A percentile compares a stretch with the other conserved stretches of the same genome.
Conservation (phyloP, 2,329 filamentous ascomycete species). For the Aspergillus sp. region DNA sequence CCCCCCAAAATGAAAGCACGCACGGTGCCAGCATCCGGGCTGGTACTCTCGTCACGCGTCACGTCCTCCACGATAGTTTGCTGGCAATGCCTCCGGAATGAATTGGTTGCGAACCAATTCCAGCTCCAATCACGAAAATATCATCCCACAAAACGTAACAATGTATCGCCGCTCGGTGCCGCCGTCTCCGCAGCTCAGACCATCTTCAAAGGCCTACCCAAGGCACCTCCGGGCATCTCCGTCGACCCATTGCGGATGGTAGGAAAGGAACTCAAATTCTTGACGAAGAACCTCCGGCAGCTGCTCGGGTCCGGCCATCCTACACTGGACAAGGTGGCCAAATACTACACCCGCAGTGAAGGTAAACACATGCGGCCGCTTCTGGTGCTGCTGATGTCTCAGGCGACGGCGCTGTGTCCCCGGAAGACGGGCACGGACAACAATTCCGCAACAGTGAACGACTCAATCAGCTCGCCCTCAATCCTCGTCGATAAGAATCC, state of each 20-base stretch:
- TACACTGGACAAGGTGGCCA: constrained; percentile 88
- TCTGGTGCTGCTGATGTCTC: constrained; percentile 93
- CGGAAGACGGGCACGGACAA: constrained; percentile 53
- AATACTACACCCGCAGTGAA: constrained; percentile 96
- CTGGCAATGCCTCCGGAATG: constrained; percentile 44
- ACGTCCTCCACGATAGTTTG: constrained; percentile 37
- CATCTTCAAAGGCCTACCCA: constrained; percentile 47
- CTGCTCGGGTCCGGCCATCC: constrained; percentile 94
- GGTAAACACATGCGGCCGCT: constrained; percentile 95
- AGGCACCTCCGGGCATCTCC: constrained; percentile 58
- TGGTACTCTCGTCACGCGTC: constrained; percentile 35
- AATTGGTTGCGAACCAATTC: constrained; percentile 29
- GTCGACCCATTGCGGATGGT: constrained; percentile 88
- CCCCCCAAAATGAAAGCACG: constrained; percentile 42
- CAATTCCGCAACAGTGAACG: constrained; percentile 53
- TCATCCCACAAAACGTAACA: constrained; percentile 42
- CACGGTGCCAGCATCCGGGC: constrained; percentile 38
- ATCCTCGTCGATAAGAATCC: constrained; percentile 84
- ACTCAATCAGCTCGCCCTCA: constrained; percentile 59
- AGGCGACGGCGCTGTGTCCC: constrained; percentile 81
- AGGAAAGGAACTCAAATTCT: constrained; percentile 93
- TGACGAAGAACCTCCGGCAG: constrained; percentile 90
- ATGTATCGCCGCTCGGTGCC: constrained; percentile 45
- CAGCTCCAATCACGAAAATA: constrained; percentile 39
- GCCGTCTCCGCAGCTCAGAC: constrained; percentile 56